Evolutionary conservation across 2,329 filamentous ascomycete species (phyloP).

Genomic region (Xylaria sp.): DNA sequence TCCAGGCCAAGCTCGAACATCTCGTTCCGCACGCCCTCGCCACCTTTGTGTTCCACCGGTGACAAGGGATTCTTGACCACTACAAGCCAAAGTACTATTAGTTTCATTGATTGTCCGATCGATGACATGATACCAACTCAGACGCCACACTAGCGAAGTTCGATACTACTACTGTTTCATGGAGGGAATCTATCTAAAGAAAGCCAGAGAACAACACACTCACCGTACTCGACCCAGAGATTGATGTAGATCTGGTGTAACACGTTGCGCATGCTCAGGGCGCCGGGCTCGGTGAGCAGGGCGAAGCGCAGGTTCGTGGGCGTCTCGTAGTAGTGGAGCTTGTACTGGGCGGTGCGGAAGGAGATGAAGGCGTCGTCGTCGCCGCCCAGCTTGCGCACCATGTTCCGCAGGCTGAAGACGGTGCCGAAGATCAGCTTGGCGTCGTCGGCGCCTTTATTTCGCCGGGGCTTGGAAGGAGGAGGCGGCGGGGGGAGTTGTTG

Average conservation of each 20-base stretch:
- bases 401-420: slow-evolving; percentile 95
- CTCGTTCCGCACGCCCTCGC: slow-evolving; percentile 76
- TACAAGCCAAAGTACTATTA: slow-evolving; percentile 49
- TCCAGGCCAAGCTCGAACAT: slow-evolving; percentile 79
- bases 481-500: neutral
- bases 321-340: slow-evolving; percentile 99
- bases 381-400: slow-evolving; percentile 94
- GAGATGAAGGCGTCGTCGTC: slow-evolving; percentile 95
- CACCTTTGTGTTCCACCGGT: slow-evolving; percentile 75
- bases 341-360: slow-evolving; percentile 94
- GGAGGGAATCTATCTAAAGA: too few species aligned
- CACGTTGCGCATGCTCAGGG: slow-evolving; percentile 90
- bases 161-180: too few species aligned
- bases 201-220: slow-evolving; percentile 45
- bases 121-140: neutral
- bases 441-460: slow-evolving; percentile 72
- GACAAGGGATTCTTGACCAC: slow-evolving; percentile 78
- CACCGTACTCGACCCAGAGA: slow-evolving; percentile 94
- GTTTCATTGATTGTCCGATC: neutral
- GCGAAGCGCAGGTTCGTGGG: slow-evolving; percentile 95
- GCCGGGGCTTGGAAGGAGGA: slow-evolving; percentile 16
- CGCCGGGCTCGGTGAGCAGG: slow-evolving; percentile 91
- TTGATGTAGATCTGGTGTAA: slow-evolving; percentile 99
- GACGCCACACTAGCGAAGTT: neutral
- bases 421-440: slow-evolving; percentile 98